These are phyloP conservation scores for Thuidium tamariscinum DNA, from an alignment of 225 moss, liverwort and hornwort genomes.

Conservation along the genomic window DNA sequence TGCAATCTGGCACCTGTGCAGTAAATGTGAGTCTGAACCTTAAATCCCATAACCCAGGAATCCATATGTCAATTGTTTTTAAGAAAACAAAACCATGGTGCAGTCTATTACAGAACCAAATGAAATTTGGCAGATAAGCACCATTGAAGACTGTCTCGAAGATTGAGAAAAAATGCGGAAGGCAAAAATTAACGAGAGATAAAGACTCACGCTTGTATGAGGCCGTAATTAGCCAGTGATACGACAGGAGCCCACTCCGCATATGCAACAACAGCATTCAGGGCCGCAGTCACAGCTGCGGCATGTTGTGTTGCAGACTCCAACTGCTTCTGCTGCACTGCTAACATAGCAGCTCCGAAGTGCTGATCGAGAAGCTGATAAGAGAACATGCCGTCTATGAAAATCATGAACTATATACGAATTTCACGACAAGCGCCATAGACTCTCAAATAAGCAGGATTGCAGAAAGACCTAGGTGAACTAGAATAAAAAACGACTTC, in stretches of 20 bases:
- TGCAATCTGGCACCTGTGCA: background rate
- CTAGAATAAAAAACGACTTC: background rate
- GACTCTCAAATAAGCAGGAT: background rate
- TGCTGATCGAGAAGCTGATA: constrained; percentile 72
- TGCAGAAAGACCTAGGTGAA: background rate
- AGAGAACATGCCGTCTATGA: background rate
- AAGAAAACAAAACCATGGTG: background rate
- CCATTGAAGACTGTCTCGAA: background rate
- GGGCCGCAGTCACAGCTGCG: constrained; percentile 72
- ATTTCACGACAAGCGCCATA: background rate
- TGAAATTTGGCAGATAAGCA: background rate
- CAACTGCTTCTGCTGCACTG: constrained; percentile 55
- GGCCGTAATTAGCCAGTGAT: constrained; percentile 59
- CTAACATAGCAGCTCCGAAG: constrained; percentile 58
- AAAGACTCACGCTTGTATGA: constrained; percentile 74
- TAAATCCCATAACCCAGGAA: background rate
- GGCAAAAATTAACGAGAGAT: background rate
- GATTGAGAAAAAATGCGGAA: background rate
- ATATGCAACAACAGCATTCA: constrained; percentile 76
- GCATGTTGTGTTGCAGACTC: constrained; percentile 65
- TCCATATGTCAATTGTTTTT: background rate
- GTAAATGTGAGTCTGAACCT: background rate
- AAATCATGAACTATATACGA: background rate
- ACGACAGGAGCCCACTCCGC: constrained; percentile 96
- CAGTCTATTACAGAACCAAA: background rate